These are phyloP conservation scores for Achlya hypogyna DNA, from an alignment of 352 stramenopile genomes.

Conservation along the genomic window DNA sequence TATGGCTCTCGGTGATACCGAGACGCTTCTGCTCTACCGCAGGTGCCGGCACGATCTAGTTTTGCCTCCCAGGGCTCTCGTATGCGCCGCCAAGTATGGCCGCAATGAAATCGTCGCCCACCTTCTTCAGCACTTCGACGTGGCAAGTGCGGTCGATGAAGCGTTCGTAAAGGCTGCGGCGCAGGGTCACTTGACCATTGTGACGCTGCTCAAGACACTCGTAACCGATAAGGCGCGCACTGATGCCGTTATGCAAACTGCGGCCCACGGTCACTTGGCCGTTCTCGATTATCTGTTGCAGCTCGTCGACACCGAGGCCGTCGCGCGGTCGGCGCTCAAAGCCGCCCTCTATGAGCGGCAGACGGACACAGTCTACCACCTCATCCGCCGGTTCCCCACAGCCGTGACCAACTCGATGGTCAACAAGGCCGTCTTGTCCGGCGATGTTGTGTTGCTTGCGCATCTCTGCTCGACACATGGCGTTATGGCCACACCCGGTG, in stretches of 20 bases:
- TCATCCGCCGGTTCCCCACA: background rate
- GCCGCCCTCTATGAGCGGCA: background rate
- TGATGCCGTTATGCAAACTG: background rate
- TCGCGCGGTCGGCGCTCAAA: background rate
- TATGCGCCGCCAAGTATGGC: background rate
- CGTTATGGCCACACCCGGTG: background rate
- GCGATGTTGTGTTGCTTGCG: background rate
- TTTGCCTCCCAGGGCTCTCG: background rate
- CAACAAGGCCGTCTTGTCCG: background rate
- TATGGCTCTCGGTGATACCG: background rate
- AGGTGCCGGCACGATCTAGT: background rate
- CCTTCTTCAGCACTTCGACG: background rate
- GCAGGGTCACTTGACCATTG: background rate
- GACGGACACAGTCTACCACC: background rate
- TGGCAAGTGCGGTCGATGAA: background rate
- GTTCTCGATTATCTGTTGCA: background rate
- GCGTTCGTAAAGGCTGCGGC: background rate
- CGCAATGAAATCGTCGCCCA: background rate
- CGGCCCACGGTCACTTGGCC: background rate
- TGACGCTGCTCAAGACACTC: background rate
- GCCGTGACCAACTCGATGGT: background rate
- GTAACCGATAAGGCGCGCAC: background rate
- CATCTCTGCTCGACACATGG: background rate
- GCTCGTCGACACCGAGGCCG: background rate
- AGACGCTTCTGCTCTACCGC: background rate